These are phyloP conservation scores for Aethionema arabicum DNA, from an alignment of 345 rosid species.

Conservation along the genomic window DNA sequence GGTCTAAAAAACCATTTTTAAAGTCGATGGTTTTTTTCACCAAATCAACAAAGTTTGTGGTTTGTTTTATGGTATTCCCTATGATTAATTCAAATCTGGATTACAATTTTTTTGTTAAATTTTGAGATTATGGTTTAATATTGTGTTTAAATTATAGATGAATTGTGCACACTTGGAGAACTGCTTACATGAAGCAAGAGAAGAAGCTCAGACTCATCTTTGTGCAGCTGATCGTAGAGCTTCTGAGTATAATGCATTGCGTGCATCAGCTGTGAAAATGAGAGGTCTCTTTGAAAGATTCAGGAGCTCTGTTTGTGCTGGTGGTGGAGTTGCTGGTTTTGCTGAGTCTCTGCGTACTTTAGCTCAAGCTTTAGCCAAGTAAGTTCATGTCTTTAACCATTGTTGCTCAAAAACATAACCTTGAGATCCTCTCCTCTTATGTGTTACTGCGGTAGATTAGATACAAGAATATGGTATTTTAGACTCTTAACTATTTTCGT, in stretches of 20 bases:
- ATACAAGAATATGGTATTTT: too few relatives aligned
- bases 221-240: conserved; percentile 93
- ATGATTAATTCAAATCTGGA: too few relatives aligned
- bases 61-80: too few relatives aligned
- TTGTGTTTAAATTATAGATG: too few relatives aligned
- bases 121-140: conserved; percentile 16
- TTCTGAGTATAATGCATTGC: conserved; percentile 72
- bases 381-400: conserved; percentile 37
- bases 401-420: conserved; percentile 13
- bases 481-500: too few relatives aligned
- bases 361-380: conserved; percentile 92
- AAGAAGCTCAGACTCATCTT: conserved; percentile 95
- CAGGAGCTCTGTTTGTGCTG: conserved; percentile 55
- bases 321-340: conserved; percentile 71
- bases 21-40: too few relatives aligned
- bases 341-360: conserved; percentile 72
- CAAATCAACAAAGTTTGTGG: too few relatives aligned
- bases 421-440: background rate
- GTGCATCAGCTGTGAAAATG: conserved; percentile 88
- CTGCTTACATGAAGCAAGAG: conserved; percentile 97
- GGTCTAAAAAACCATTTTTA: too few relatives aligned
- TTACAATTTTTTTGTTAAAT: too few relatives aligned
- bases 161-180: conserved; percentile 97
- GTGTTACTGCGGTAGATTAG: background rate
- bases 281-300: conserved; percentile 82